Percentiles rank a stretch among this genome's conserved stretches.
phyloP scores from a whole-genome alignment of 495 filamentous ascomycete species.

The Lindgomyces ingoldianus region DNA sequence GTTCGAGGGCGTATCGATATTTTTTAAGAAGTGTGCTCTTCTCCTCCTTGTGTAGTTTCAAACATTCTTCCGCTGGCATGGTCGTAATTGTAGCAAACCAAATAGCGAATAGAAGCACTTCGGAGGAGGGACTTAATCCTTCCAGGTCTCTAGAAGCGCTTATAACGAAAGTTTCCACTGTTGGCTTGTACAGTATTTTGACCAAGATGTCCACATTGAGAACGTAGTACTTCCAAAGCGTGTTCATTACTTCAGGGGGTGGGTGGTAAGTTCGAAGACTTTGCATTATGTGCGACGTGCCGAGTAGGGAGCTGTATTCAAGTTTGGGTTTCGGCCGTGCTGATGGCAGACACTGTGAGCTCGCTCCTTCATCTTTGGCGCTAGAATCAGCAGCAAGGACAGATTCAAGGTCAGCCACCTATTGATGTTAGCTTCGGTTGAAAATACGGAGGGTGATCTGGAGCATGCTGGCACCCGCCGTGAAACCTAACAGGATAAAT shows the following conservation, averaged over 20 bases:
- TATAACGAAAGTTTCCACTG: slow-evolving; percentile 1
- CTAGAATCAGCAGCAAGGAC: slow-evolving; percentile 3
- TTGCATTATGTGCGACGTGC: neutral
- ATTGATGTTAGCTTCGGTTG: too few relatives aligned
- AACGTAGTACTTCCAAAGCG: slow-evolving; percentile 23
- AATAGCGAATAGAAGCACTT: slow-evolving; percentile 24
- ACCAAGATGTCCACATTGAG: slow-evolving; percentile 17
- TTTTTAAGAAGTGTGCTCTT: neutral
- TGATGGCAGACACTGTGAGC: neutral
- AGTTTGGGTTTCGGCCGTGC: neutral
- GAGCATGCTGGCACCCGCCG: too few relatives aligned
- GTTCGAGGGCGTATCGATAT: slow-evolving; percentile 22
- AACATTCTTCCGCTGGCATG: slow-evolving; percentile 19
- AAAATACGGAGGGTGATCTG: too few relatives aligned
- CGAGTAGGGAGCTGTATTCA: neutral
- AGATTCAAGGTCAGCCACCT: slow-evolving; percentile 10
- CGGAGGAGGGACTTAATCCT: neutral
- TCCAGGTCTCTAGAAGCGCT: neutral
- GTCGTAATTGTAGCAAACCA: slow-evolving; percentile 21
- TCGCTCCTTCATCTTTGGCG: neutral
- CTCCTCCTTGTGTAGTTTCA: slow-evolving; percentile 9
- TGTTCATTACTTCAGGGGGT: slow-evolving; percentile 9
- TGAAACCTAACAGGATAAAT: too few relatives aligned
- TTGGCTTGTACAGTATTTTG: slow-evolving; percentile 29
- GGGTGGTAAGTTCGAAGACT: slow-evolving; percentile 6